Base-by-base conservation (phyloP, 2,329 filamentous ascomycete species). In the Hypoxylon sp. region DNA sequence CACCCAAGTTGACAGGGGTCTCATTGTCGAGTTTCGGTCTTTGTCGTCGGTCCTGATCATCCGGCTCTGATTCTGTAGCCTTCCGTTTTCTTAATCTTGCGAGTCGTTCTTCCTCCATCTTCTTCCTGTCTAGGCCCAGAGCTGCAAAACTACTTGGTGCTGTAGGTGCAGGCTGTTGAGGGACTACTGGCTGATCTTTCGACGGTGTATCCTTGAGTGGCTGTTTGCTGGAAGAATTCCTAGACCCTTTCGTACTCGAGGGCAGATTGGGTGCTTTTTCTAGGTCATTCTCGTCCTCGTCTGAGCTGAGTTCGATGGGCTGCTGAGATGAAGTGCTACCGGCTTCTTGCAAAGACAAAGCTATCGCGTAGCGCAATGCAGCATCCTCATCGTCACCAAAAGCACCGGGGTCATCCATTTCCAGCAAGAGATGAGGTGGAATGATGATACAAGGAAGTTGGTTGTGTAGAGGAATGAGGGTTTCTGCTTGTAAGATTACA, bases 81-180 rank as follows among this genome's bases (percentile, higher is more conserved):
- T 87, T 86, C 37, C 88, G 86, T 78, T 94, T 92, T 47, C 85
- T 85, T 42, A 89, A 79, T 72, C 94, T 87, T 21, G 88, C 90
- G 13, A 97, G 85, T 44, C 95, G 89, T 77, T 97, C 93, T 74
- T 90, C 85, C 78, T 98, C 95, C 93, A 97, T 96, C 57, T 89
- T 87, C 79, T 90, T 93, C 37, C 94, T 88, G 80, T 97, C 87
- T 1, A 97, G 79, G 2, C 86, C 86, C 3, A 88, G 73, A 0
- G 84, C 82, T 31, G 71, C 32, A 17, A 75, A 67, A 19, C 66
- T 48, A 48, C 54, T 48, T 6, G 61, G 27, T 15, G 65, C 48
- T 19, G 67, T 8, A 39, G 70, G 54, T 42, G 69, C n/a, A 35
- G 63, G 24, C 17, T 65, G 37, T 19, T 56, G 67, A 15, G 58